Base-by-base conservation (phyloP, 2,329 filamentous ascomycete species). In the Plectosphaerella cucumerina region DNA sequence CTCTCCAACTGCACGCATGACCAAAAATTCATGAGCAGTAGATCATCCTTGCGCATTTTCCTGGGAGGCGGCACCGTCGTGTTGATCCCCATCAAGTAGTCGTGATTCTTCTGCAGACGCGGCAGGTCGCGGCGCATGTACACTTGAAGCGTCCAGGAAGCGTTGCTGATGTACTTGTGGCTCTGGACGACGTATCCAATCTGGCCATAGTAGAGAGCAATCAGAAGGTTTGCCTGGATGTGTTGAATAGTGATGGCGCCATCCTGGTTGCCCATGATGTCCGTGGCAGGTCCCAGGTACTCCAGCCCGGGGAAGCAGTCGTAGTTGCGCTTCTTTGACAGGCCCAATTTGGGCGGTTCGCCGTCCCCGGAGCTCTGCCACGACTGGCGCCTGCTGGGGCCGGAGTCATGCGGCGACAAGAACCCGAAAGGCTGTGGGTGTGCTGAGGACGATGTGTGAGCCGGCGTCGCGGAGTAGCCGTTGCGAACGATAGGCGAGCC, bases 1-100 rank as follows among this genome's bases (percentile, higher is more conserved):
- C 86, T 96, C 69, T 97, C 93, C 11, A 97, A 77, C 63, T 97
- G 93, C 56, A 97, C 73, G 64, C 90, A 96, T 6, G 92, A 94
- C 93, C 93, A 97, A 61, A 92, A 97, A 0, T 90, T 87, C 59
- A 95, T 79, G 14, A 87, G 75, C 33, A 87, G 75, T 51, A 86
- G 76, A 62, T 91, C 89, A 59, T 85, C 80, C 44, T 72, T 59
- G 51, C 64, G 68, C 37, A 73, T 75, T 37, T 67, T 69, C 26
- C 76, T 68, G 58, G 74, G 21, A 11, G 21, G 61, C 63, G 34
- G 56, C 56, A 14, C 59, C 59, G 33, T 67, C 59, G 6, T 42
- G 6, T 12, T 11, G 11, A 17, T 18, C 18, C n/a, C 12, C 18
- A 20, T 42, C 6, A 14, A 37, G 35, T 42, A 42, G 1, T 61